These are phyloP conservation scores for Albifimbria verrucaria DNA, from an alignment of 2,329 filamentous ascomycete species.

Conservation along the genomic window DNA sequence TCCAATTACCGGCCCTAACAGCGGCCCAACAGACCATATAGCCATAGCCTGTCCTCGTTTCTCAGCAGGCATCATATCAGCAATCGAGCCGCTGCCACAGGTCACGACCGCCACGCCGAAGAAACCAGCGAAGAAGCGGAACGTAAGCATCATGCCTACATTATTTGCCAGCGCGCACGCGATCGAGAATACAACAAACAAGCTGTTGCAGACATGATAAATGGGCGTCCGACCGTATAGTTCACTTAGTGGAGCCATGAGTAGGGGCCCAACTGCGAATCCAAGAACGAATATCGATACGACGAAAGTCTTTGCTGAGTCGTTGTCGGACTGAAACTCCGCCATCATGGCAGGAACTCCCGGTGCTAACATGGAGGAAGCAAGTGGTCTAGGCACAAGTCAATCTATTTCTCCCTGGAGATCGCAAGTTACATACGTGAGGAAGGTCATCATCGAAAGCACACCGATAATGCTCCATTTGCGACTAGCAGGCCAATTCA, in stretches of 20 bases:
- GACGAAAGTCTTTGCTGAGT: constrained; percentile 23
- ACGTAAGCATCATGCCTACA: constrained; percentile 41
- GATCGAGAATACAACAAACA: constrained; percentile 35
- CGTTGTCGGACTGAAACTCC: constrained; percentile 41
- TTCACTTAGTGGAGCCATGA: constrained; percentile 48
- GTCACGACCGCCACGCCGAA: constrained; percentile 60
- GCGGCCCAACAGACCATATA: constrained; percentile 57
- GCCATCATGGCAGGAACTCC: constrained; percentile 55
- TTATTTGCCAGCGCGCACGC: constrained; percentile 34
- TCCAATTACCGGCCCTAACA: constrained; percentile 51
- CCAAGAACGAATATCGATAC: constrained; percentile 49
- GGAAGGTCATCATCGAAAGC: constrained; percentile 16
- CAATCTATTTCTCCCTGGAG: background rate
- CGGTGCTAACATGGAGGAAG: constrained; percentile 57
- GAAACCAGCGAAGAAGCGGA: constrained; percentile 56
- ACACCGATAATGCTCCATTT: constrained; percentile 59
- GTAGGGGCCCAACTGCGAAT: constrained; percentile 43
- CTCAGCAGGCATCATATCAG: constrained; percentile 56
- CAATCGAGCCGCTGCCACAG: constrained; percentile 60
- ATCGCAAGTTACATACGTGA: constrained; percentile 27
- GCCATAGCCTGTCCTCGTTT: constrained; percentile 60
- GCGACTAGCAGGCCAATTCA: constrained; percentile 65
- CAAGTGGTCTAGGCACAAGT: constrained; percentile 41
- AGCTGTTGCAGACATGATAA: constrained; percentile 38
- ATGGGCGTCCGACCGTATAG: constrained; percentile 41